Conservation (phyloP, 768 basidiomycete species). For the Suillus discolor region DNA sequence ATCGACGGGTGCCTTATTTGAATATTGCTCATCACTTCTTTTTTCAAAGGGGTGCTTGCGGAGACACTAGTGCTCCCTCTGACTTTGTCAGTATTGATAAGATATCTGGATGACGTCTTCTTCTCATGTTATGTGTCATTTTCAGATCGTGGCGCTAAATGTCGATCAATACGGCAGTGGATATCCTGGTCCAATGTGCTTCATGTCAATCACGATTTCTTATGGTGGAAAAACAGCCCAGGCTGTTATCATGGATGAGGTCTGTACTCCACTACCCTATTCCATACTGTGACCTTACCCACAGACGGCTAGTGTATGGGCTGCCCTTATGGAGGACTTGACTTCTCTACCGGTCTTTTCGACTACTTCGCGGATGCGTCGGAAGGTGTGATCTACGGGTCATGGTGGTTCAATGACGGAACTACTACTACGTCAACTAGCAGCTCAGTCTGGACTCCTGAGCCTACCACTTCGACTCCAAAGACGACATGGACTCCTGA, state of each 20-base stretch:
- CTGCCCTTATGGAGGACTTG: conserved; percentile 67
- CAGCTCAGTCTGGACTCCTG: conserved; percentile 21
- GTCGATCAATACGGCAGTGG: conserved; percentile 54
- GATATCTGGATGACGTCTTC: not conserved
- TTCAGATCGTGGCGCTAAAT: conserved; percentile 58
- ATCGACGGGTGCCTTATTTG: conserved; percentile 13
- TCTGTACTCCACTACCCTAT: conserved; percentile 23
- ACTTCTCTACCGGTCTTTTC: conserved; percentile 71
- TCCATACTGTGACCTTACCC: conserved; percentile 7
- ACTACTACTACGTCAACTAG: conserved; percentile 23
- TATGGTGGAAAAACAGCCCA: conserved; percentile 59
- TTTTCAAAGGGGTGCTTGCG: conserved; percentile 57
- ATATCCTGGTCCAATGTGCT: conserved; percentile 70
- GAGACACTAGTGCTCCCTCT: conserved; percentile 35
- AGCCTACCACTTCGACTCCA: conserved; percentile 16
- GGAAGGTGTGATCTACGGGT: conserved; percentile 59
- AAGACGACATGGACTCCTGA: not conserved
- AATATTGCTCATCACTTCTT: conserved; percentile 10
- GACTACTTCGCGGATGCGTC: conserved; percentile 50
- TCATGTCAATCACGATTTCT: conserved; percentile 59
- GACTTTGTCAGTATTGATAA: conserved; percentile 46
- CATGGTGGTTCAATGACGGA: conserved; percentile 58
- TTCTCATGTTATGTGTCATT: conserved; percentile 2
- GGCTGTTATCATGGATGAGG: conserved; percentile 68
- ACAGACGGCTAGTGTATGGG: conserved; percentile 54